Percentiles rank a stretch among this genome's conserved stretches.
phyloP scores from a whole-genome alignment of 106 monocot genomes.

The Acorus calamus region DNA sequence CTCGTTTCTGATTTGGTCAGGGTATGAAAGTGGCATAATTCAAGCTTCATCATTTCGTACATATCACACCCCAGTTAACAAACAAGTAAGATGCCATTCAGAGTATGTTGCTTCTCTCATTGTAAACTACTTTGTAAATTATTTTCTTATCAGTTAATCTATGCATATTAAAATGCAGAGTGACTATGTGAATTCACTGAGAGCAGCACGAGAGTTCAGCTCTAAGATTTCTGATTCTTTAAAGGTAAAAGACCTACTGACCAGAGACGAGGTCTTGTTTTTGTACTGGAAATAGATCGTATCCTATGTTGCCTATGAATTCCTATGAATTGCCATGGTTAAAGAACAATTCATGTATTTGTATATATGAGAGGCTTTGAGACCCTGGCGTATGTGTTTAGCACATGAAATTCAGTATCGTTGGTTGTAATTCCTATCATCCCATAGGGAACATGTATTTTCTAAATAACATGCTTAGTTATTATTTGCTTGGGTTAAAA shows the following conservation, averaged over 20 bases:
- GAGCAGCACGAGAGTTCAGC: constrained; percentile 84
- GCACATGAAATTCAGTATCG: too few relatives aligned
- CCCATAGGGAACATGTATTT: too few relatives aligned
- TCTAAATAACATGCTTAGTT: too few relatives aligned
- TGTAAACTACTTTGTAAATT: background rate
- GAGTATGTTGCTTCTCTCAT: background rate
- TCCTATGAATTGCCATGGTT: too few relatives aligned
- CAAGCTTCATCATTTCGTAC: constrained; percentile 88
- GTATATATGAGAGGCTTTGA: too few relatives aligned
- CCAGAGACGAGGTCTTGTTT: too few relatives aligned
- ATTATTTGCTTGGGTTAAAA: too few relatives aligned
- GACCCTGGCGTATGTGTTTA: too few relatives aligned
- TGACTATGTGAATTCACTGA: constrained; percentile 91
- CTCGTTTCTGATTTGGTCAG: constrained; percentile 26
- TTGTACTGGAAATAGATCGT: too few relatives aligned
- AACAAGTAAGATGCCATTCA: constrained; percentile 52
- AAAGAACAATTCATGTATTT: too few relatives aligned
- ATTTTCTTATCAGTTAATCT: background rate
- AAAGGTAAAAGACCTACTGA: constrained; percentile 37
- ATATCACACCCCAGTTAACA: constrained; percentile 90
- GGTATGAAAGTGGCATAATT: constrained; percentile 70
- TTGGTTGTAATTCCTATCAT: too few relatives aligned
- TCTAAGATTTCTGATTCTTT: constrained; percentile 68
- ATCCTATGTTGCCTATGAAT: too few relatives aligned
- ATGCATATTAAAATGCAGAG: constrained; percentile 27